Evolutionary conservation across 129 eudicot species (phyloP), one percentile per base, ranked within the genome.

Genomic region (Tagetes erecta): DNA sequence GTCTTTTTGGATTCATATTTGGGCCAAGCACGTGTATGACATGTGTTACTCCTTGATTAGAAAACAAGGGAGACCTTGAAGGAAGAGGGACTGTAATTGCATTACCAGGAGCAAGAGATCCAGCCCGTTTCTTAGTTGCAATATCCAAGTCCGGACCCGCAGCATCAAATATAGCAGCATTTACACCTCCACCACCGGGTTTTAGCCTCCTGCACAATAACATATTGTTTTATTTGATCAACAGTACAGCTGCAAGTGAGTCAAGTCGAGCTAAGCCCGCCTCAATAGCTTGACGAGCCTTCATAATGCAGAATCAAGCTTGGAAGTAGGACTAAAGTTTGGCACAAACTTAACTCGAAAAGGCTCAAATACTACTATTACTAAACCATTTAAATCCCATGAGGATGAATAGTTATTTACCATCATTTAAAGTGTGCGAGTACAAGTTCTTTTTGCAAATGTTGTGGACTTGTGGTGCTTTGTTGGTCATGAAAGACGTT

Each of bases 101-200:
- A 74, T 91, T 88, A 73, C 99, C 99, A 51, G 99, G 89, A 35
- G 72, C 4, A 82, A 94, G 93, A 68, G 91, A 79, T 51, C 78
- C 88, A 5, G 99, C 99, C 78, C 82, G 80, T 78, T 88, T 73
- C 64, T 88, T 91, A 35, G 99, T 94, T 80, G 91, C 97, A 52
- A 13, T 77, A 35, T 94, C 99, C 37, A 94, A 81, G 34, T 64
- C 81, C 12, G 88, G 84, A 44, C 97, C 99, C 49, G 96, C 96
- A 68, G 99, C 99, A 38, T 59, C 82, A 53, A 46, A 91, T 53
- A 94, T 88, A 73, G 97, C 97, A 76, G 97, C 99, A 82, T 94
- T 94, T 59, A 91, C 99, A 57, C 99, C 99, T 55, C 99, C 99
- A 75, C 99, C 99, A 56, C 97, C 97, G 3, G 99, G 96, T 79